phyloP scores from a whole-genome alignment of 148 eudicot genomes.

The Vaccinium myrtillus region DNA sequence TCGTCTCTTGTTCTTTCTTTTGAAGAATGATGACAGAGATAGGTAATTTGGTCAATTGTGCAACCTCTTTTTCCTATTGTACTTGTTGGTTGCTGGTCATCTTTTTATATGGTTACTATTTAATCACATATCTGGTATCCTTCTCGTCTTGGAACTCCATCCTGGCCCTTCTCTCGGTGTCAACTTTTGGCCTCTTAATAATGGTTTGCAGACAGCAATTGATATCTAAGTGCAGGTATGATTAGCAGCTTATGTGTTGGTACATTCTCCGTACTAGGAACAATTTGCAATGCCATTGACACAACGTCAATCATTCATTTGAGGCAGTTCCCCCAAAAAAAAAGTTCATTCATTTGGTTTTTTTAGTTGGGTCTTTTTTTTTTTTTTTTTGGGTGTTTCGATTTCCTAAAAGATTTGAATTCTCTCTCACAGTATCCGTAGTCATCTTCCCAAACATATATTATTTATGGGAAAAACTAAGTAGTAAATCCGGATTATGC shows the following conservation, averaged over 20 bases:
- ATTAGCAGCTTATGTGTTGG: background rate
- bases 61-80: background rate
- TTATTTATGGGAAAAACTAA: background rate
- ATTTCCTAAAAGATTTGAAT: background rate
- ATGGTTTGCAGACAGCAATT: background rate
- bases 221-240: background rate
- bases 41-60: background rate
- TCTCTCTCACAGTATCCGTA: background rate
- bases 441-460: background rate
- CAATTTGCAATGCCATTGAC: background rate
- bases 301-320: background rate
- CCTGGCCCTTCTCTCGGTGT: background rate
- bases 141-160: background rate
- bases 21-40: background rate
- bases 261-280: background rate
- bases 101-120: background rate
- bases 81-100: background rate
- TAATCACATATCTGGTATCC: background rate
- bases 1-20: background rate
- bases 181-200: background rate
- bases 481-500: background rate
- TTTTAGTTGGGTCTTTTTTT: background rate
- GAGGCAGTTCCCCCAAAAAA: background rate
- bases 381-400: background rate
- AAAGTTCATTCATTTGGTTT: background rate